These are phyloP conservation scores for Cicer chorassanicum DNA, from an alignment of 306 rosid genomes.

Conservation along the genomic window DNA sequence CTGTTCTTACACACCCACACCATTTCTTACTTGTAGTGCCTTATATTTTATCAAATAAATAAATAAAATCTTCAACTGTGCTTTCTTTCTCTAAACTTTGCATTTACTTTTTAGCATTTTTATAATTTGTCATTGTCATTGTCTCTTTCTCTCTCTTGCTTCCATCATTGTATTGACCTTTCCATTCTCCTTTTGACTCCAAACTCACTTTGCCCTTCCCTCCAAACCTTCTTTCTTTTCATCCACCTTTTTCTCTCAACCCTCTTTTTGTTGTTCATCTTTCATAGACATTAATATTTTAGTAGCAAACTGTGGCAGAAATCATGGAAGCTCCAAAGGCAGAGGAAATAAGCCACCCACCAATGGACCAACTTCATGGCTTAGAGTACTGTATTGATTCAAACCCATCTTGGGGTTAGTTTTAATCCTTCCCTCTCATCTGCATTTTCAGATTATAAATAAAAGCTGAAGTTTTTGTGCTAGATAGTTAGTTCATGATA, in stretches of 20 bases:
- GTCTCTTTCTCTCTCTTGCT: constrained; percentile 50
- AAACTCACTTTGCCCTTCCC: constrained; percentile 17
- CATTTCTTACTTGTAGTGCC: background rate
- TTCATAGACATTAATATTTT: constrained; percentile 47
- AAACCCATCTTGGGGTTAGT: constrained; percentile 96
- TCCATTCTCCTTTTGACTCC: constrained; percentile 51
- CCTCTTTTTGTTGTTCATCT: constrained; percentile 27
- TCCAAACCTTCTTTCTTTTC: constrained; percentile 35
- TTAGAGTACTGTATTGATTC: constrained; percentile 95
- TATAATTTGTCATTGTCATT: background rate
- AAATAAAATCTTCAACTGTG: constrained; percentile 24
- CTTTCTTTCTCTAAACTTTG: constrained; percentile 37
- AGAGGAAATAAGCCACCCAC: constrained; percentile 86
- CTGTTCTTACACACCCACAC: background rate
- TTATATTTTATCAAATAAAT: background rate
- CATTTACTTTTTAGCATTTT: background rate
- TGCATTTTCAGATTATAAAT: constrained; percentile 34
- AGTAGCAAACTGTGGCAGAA: constrained; percentile 43
- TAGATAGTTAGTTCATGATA: background rate
- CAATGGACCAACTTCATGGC: constrained; percentile 99
- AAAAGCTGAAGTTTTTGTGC: background rate
- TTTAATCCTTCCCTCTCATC: constrained; percentile 34
- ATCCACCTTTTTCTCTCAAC: constrained; percentile 24
- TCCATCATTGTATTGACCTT: constrained; percentile 41
- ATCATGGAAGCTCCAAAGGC: constrained; percentile 77